Base-by-base conservation (phyloP, 1,284 basidiomycete genomes). In the Heterobasidion irregulare region DNA sequence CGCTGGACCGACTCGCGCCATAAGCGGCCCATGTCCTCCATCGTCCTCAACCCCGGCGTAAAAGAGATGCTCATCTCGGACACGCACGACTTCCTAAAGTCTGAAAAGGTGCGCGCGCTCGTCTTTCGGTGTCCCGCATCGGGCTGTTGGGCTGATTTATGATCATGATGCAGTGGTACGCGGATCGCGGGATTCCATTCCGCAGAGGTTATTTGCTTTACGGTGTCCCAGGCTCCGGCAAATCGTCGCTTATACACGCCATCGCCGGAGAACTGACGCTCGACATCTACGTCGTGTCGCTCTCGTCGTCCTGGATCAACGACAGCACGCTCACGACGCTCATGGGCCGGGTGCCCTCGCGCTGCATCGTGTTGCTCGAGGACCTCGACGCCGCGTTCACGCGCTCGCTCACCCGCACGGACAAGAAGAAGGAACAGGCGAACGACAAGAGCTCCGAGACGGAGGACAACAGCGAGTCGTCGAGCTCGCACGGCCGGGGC, bases 341-440 rank as follows among this genome's bases (percentile, higher is more conserved):
- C 46, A 88, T 94, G 81, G 85, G 86, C 41, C 80, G 85, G 34
- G 87, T 92, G 2, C 89, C 91, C 1, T 79, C 84, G 10, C 78
- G 88, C n/a, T 89, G 86, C 63, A 89, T 94, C 48, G 80, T 93
- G 46, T 75, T 94, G 33, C 77, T 94, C 32, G 91, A 94, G 65
- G 91, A 94, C 65, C 76, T 92, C 50, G 88, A 92, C 62, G 89
- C 89, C 0, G 89, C 89, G 0, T 91, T 92, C 66, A 86, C 86
- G 9, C 77, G 88, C 56, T 86, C 83, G 59, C 80, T 83, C 3
- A 76, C 75, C 9, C 79, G 87, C 48, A 16, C 57, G 32, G 48
- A 50, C 34, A 50, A 50, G 34, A 38, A 50, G 33, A 50, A 50
- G 49, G 80, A 83, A 61, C 75, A 76, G 58, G 73, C 68, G 56